These are phyloP conservation scores for Emericellopsis cladophorae DNA, from an alignment of 2,329 filamentous ascomycete species.

Conservation along the genomic window DNA sequence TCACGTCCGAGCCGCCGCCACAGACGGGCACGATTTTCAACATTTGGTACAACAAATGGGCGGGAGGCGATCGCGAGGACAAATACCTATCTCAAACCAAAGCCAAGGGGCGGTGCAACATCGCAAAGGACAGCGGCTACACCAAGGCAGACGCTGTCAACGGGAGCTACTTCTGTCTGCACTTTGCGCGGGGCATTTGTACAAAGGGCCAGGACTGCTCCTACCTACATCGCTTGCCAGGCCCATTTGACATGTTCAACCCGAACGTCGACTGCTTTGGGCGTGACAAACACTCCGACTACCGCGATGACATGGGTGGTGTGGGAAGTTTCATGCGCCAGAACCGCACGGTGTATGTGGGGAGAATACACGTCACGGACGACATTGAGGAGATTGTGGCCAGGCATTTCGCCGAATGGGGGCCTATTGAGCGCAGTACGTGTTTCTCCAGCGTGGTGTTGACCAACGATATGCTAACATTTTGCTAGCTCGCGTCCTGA, in stretches of 20 bases:
- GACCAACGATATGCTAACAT: background rate
- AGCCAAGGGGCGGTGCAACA: conserved; percentile 76
- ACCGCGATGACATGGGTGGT: conserved; percentile 95
- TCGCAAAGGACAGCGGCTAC: conserved; percentile 68
- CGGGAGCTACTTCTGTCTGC: conserved; percentile 85
- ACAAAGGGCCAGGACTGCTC: conserved; percentile 87
- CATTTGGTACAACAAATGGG: conserved; percentile 99
- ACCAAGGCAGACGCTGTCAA: conserved; percentile 64
- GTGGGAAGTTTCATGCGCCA: conserved; percentile 89
- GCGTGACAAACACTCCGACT: conserved; percentile 76
- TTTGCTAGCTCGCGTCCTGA: conserved; percentile 58
- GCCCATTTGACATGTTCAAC: conserved; percentile 79
- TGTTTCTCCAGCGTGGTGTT: conserved; percentile 1
- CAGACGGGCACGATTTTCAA: conserved; percentile 96
- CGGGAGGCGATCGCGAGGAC: conserved; percentile 86
- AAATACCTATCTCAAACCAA: conserved; percentile 74
- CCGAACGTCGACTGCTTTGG: conserved; percentile 87
- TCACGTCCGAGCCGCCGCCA: conserved; percentile 67
- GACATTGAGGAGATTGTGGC: conserved; percentile 95
- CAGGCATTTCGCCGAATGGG: conserved; percentile 94
- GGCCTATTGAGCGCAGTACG: conserved; percentile 66
- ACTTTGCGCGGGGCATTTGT: conserved; percentile 72
- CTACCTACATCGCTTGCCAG: conserved; percentile 81
- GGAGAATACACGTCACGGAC: conserved; percentile 87
- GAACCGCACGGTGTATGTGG: conserved; percentile 88